phyloP scores from a whole-genome alignment of 805 yeast species.

The Lachancea thermotolerans region DNA sequence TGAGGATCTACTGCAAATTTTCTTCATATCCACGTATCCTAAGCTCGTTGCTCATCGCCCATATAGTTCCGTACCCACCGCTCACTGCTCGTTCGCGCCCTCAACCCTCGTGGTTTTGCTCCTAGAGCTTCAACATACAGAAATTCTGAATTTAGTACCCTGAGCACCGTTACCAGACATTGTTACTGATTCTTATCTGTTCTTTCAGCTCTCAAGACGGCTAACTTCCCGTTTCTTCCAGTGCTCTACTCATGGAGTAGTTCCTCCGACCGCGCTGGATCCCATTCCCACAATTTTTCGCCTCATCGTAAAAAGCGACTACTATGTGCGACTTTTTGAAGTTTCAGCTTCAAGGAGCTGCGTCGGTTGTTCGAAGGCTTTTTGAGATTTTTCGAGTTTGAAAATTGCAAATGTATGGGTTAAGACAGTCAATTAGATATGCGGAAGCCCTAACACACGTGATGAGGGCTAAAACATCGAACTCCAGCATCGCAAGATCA shows the following conservation, averaged over 20 bases:
- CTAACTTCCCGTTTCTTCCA: background rate
- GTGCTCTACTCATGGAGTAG: background rate
- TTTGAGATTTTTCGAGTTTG: too few species aligned
- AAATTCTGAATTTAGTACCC: conserved; percentile 99
- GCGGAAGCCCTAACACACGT: too few species aligned
- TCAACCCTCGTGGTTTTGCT: background rate
- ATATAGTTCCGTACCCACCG: background rate
- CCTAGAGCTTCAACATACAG: conserved; percentile 59
- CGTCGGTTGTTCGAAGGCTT: background rate
- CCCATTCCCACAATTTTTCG: background rate
- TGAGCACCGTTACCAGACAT: conserved; percentile 95
- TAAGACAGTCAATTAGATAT: too few species aligned
- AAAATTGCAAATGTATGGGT: too few species aligned
- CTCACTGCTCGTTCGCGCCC: background rate
- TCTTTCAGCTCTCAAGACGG: background rate
- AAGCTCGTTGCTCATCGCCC: background rate
- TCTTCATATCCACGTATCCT: background rate
- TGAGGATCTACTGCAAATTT: background rate
- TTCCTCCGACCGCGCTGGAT: background rate
- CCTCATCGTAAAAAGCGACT: background rate
- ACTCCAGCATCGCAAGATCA: too few species aligned
- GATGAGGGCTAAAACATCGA: too few species aligned
- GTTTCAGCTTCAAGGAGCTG: background rate
- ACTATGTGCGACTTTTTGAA: background rate
- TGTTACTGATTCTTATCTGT: conserved; percentile 31